These are phyloP conservation scores for Leishmania aethiopica DNA, from an alignment of 208 protist genomes.

Conservation along the genomic window DNA sequence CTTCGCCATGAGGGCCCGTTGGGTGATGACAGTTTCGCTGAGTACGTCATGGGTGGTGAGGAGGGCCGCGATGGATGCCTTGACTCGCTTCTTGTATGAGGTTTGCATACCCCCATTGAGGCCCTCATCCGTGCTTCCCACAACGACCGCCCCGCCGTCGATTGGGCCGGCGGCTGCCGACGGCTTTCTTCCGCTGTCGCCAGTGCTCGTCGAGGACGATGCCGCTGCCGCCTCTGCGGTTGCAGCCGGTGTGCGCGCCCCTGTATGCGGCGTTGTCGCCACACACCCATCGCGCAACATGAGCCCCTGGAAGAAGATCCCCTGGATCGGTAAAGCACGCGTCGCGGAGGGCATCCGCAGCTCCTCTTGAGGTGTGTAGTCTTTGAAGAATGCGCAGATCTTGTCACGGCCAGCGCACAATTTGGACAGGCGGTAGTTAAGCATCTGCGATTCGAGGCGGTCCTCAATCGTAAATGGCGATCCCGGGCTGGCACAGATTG, in stretches of 20 bases:
- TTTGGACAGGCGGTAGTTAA: constrained; percentile 56
- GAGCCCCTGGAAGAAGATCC: constrained; percentile 63
- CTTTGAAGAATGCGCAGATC: constrained; percentile 69
- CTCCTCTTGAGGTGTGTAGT: constrained; percentile 45
- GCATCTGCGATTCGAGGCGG: constrained; percentile 48
- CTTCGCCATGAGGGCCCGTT: constrained; percentile 63
- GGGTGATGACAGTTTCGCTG: constrained; percentile 38
- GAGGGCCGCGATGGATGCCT: constrained; percentile 36
- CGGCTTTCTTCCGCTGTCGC: background rate
- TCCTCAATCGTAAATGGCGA: constrained; percentile 72
- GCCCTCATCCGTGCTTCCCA: background rate
- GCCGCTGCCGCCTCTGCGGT: background rate
- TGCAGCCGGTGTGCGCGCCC: background rate
- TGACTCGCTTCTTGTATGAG: background rate
- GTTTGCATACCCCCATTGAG: background rate
- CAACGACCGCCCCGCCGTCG: background rate
- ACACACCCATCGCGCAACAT: constrained; percentile 28
- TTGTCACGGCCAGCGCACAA: constrained; percentile 48
- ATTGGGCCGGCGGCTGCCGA: background rate
- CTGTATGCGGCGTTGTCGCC: background rate
- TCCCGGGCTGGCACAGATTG: constrained; percentile 53
- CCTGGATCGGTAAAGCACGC: constrained; percentile 55
- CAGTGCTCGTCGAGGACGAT: background rate
- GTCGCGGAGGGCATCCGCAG: constrained; percentile 45
- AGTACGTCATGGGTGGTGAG: constrained; percentile 60